phyloP scores from a whole-genome alignment of 495 filamentous ascomycete genomes.

The Xylaria bambusicola region DNA sequence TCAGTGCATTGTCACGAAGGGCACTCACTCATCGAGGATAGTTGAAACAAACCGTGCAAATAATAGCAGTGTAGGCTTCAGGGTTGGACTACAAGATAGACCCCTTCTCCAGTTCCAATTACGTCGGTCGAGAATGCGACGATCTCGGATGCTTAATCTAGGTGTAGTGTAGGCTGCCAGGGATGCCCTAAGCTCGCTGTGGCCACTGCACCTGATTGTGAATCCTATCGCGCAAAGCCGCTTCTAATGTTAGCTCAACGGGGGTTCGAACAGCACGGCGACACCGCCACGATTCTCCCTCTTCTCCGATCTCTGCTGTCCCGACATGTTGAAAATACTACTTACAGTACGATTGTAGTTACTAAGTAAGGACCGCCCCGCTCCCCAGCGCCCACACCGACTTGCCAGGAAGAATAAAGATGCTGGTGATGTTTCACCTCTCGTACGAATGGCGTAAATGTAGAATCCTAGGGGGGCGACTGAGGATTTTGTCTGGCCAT shows the following conservation, averaged over 20 bases:
- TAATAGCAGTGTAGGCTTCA: constrained; percentile 7
- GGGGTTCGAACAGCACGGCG: neutral
- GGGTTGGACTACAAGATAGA: constrained; percentile 10
- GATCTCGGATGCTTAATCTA: constrained; percentile 15
- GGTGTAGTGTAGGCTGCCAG: constrained; percentile 9
- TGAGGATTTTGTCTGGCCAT: constrained; percentile 8
- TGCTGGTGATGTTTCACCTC: constrained; percentile 16
- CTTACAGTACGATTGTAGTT: constrained; percentile 9
- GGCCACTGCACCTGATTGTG: constrained; percentile 1
- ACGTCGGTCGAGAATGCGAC: constrained; percentile 14
- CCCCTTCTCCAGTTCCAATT: constrained; percentile 12
- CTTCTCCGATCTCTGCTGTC: neutral
- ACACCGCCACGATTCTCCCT: constrained; percentile 14
- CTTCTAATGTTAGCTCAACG: constrained; percentile 20
- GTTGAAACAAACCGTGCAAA: constrained; percentile 11
- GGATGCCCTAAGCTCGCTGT: constrained; percentile 4
- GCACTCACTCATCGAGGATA: neutral
- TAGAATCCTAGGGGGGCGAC: constrained; percentile 5
- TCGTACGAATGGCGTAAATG: constrained; percentile 1
- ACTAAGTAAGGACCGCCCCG: constrained; percentile 6
- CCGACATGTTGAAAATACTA: constrained; percentile 1
- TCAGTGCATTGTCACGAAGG: neutral
- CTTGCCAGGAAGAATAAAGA: constrained; percentile 1
- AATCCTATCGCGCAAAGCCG: constrained; percentile 17
- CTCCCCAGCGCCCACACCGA: neutral